Conservation (phyloP, 176 grass and related monocot species). For the barley (Hordeum vulgare) region DNA sequence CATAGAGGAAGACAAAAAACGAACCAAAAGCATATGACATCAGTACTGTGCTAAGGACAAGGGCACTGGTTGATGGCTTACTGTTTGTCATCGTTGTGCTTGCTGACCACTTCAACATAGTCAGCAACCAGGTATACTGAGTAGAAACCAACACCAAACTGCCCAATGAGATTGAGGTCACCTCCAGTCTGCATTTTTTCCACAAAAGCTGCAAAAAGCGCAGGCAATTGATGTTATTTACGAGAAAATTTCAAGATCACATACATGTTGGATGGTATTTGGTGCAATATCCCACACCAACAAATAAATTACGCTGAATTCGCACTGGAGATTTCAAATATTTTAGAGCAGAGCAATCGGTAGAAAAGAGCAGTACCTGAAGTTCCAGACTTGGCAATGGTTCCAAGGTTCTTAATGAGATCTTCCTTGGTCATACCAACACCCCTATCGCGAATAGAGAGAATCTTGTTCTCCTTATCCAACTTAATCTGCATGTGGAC, state of each 20-base stretch:
- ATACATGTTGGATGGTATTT: neutral
- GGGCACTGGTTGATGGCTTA: slow-evolving; percentile 12
- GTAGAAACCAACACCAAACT: slow-evolving; percentile 98
- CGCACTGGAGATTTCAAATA: neutral
- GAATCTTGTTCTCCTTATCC: slow-evolving; percentile 89
- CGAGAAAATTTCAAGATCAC: neutral
- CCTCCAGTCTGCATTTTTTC: slow-evolving; percentile 93
- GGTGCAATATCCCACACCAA: neutral
- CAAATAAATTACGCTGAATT: neutral
- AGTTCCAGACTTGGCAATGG: slow-evolving; percentile 95
- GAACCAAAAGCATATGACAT: neutral
- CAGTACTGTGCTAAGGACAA: neutral
- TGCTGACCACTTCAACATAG: slow-evolving; percentile 99
- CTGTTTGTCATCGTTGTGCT: slow-evolving; percentile 99
- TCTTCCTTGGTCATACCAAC: slow-evolving; percentile 99
- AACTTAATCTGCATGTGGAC: slow-evolving; percentile 79
- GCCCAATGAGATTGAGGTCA: slow-evolving; percentile 93
- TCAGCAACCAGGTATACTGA: slow-evolving; percentile 96
- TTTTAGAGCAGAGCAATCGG: neutral
- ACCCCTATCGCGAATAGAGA: slow-evolving; percentile 87
- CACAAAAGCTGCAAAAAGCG: slow-evolving; percentile 60
- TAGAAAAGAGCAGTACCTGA: slow-evolving; percentile 37
- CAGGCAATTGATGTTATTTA: slow-evolving; percentile 11
- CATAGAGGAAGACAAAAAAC: neutral
- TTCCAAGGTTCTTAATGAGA: slow-evolving; percentile 91